Conservation (phyloP, 139 green algal genomes). For the Klebsormidium nitens region DNA sequence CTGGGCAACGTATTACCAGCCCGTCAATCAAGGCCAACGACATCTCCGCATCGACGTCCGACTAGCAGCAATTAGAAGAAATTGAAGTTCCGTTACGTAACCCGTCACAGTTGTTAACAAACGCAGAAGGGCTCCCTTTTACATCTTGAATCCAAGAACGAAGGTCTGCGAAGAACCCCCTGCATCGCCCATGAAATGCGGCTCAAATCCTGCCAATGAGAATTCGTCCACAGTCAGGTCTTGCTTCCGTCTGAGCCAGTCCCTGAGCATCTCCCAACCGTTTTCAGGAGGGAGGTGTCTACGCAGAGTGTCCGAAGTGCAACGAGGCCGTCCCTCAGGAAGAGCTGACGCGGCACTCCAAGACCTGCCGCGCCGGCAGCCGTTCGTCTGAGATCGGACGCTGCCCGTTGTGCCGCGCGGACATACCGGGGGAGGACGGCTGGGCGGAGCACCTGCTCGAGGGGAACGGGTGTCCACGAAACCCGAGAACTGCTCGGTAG, state of each 20-base stretch:
- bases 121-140: too few relatives aligned
- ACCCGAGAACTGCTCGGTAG: too few relatives aligned
- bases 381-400: not conserved
- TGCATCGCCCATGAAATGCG: not conserved
- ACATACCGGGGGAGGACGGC: conserved; percentile 8
- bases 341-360: not conserved
- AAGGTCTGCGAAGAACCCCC: not conserved
- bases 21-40: too few relatives aligned
- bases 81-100: too few relatives aligned
- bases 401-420: conserved; percentile 12
- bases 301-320: not conserved
- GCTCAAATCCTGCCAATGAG: not conserved
- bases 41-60: too few relatives aligned
- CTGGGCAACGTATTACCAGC: too few relatives aligned
- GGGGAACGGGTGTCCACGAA: not conserved
- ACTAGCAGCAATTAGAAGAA: too few relatives aligned
- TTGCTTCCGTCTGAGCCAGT: too few relatives aligned
- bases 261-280: too few relatives aligned
- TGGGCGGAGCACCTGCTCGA: conserved; percentile 2
- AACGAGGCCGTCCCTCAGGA: conserved; percentile 1
- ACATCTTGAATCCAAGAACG: too few relatives aligned
- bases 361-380: not conserved
- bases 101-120: too few relatives aligned
- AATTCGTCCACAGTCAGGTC: too few relatives aligned
- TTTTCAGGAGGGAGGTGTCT: not conserved